These are phyloP conservation scores for Gynostemma pentaphyllum DNA, from an alignment of 306 rosid genomes.

Conservation along the genomic window DNA sequence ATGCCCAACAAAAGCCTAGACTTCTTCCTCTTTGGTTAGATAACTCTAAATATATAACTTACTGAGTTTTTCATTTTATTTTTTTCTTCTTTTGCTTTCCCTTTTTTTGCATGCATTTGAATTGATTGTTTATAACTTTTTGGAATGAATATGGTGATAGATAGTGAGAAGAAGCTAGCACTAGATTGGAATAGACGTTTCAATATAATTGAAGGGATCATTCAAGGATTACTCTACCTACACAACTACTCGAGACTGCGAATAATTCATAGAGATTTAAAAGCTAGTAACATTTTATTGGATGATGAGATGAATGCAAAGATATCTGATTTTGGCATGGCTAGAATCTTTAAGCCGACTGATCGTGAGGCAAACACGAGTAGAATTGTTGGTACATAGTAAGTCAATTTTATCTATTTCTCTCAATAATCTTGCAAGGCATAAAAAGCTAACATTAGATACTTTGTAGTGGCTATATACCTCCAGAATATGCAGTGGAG, in stretches of 20 bases:
- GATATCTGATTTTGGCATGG: conserved; percentile 36
- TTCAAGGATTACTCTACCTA: conserved; percentile 28
- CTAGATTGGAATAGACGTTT: conserved; percentile 24
- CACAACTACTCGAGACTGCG: conserved; percentile 28
- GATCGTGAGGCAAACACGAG: conserved; percentile 21
- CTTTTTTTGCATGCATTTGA: no score
- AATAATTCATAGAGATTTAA: neutral
- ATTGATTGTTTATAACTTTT: neutral
- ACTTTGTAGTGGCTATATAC: conserved; percentile 15
- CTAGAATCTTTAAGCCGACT: conserved; percentile 18
- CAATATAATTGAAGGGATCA: conserved; percentile 1
- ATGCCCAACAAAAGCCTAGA: conserved; percentile 5
- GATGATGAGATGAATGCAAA: conserved; percentile 30
- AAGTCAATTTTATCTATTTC: neutral
- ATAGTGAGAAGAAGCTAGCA: conserved; percentile 7
- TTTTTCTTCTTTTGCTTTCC: neutral
- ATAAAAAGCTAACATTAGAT: no score
- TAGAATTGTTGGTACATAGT: conserved; percentile 24
- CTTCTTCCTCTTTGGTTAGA: conserved; percentile 20
- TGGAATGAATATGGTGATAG: neutral
- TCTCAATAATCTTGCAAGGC: neutral
- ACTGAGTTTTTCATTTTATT: neutral
- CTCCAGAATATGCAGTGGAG: conserved; percentile 5
- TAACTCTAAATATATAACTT: neutral
- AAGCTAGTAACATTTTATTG: neutral